Evolutionary conservation across 208 protist species (phyloP), one percentile per base, ranked within the genome.

Genomic region (Angomonas ambiguus): DNA sequence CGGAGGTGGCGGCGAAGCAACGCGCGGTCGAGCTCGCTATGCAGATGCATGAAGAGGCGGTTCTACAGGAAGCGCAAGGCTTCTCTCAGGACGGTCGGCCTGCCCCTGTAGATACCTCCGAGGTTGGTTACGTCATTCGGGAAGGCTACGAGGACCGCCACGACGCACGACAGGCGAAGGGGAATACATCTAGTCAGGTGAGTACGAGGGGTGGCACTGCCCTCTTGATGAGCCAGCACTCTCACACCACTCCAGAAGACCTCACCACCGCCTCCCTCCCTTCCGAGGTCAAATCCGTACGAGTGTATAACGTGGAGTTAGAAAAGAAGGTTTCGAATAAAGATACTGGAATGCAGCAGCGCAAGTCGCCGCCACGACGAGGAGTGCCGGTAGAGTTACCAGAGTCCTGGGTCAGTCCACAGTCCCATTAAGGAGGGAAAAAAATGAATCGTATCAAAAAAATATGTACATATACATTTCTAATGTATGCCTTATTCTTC

Each of bases 101-200:
- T n/a, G 49, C 24, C 58, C 33, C 35, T 72, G 24, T 56, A 55
- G 0, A 20, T 83, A 25, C 72, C 71, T 66, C 67, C 20, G 82
- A 88, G 68, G 34, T 88, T 2, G 82, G 72, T 16, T 88, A 81
- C 67, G 75, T 30, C 8, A 62, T 88, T 13, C 76, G 82, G 2
- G 56, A 64, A 1, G 63, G 63, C 41, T 86, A 80, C 67, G 41
- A 76, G 35, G 31, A 70, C 27, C 33, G 42, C 32, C 69, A 53
- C 34, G 67, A 31, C 2, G 13, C 42, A 48, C 10, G 53, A 55
- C 30, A 48, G 51, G 22, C 11, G 8, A n/a, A n/a, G 32, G 31
- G 25, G 24, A 22, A 35, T 13, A 20, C 45, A 35, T 5, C 16
- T 8, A 16, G 38, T n/a, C 11, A 45, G 38, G 8, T 45, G 11